Base-by-base conservation (phyloP, 805 yeast species). In the Henningerozyma blattae region DNA sequence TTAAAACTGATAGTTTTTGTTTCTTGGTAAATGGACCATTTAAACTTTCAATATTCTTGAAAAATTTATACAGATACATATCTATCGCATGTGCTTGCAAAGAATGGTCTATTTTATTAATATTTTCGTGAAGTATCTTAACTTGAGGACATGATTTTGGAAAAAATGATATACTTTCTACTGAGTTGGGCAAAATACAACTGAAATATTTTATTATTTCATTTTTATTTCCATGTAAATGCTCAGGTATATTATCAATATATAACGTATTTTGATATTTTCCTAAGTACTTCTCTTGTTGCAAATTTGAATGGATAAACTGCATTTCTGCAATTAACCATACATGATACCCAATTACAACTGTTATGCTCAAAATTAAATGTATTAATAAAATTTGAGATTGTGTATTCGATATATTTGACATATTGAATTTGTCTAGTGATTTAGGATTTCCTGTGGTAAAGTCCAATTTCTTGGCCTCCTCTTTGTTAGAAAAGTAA, bases 391-490 rank as follows among this genome's bases (percentile, higher is more conserved):
- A 62, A 16, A 71, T 52, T 4, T 54, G 47, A 0, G 74, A 67
- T 30, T 71, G 69, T 2, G 62, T 44, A 4, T 67, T 62, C 0
- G 84, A 68, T 3, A 84, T 67, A 46, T 81, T 79, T 3, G 91
- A 73, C 52, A 82, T 69, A 15, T 93, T 80, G 6, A 83, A 60
- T 32, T 57, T 61, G 45, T 85, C 94, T 31, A 86, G 34, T 32
- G 47, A 40, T 5, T 33, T 39, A 7, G 42, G 27, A 1, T 13
- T 22, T 20, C 5, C 28, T 30, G 5, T 17, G 18, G 18, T 41
- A 39, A 22, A 30, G 27, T 15, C 28, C 22, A 13, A 16, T 25
- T 4, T 32, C 34, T 19, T 15, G 27, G 8, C 28, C 18, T 17
- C 30, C 34, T 32, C 27, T 29, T 13, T 22, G 13, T 26, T 28